phyloP scores from a whole-genome alignment of 305 asterid genomes.

The Solanum hybrid region DNA sequence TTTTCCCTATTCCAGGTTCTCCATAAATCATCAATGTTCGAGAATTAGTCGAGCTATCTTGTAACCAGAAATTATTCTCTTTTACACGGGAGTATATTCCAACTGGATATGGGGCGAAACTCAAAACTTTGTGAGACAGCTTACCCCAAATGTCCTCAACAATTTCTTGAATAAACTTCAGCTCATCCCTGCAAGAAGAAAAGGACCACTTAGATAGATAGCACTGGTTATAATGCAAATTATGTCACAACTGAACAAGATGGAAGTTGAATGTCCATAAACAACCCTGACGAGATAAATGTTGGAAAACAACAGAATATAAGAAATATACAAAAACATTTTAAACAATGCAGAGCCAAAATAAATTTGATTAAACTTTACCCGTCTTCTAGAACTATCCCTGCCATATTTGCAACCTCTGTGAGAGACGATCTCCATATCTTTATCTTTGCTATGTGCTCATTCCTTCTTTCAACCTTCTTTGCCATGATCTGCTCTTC shows the following conservation, averaged over 20 bases:
- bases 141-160: conserved; percentile 9
- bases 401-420: conserved; percentile 8
- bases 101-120: conserved; percentile 4
- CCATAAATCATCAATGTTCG: background rate
- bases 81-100: conserved; percentile 10
- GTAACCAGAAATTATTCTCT: background rate
- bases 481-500: background rate
- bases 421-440: conserved; percentile 7
- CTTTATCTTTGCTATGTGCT: background rate
- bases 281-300: background rate
- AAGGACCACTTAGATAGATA: background rate
- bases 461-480: background rate
- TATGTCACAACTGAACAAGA: background rate
- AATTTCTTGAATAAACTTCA: conserved; percentile 9
- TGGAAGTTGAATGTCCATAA: background rate
- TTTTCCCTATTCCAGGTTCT: conserved; percentile 8
- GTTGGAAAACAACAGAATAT: background rate
- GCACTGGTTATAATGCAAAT: background rate
- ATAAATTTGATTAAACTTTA: background rate
- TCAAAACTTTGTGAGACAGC: conserved; percentile 6
- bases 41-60: background rate
- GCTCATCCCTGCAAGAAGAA: conserved; percentile 9
- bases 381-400: conserved; percentile 7
- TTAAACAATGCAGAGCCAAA: background rate
- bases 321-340: background rate